Base-by-base conservation (phyloP, 2,329 filamentous ascomycete genomes). In the Cytospora piceae region DNA sequence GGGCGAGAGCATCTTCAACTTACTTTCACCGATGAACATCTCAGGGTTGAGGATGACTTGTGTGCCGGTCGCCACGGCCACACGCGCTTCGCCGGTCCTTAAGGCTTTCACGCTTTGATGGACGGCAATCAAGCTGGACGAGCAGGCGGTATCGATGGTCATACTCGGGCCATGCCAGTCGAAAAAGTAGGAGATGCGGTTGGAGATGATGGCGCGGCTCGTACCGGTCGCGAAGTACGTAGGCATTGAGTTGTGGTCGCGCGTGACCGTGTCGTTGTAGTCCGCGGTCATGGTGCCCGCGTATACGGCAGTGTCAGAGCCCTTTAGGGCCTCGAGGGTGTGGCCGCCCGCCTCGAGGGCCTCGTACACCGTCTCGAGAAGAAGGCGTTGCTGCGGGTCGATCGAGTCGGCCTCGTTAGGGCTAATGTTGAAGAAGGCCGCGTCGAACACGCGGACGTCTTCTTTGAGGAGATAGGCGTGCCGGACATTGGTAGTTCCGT, bases 81-180 rank as follows among this genome's bases (percentile, higher is more conserved):
- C 70, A 4, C 61, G 55, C 15, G 71, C 72, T 24, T 77, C 74
- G 5, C 73, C 73, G 4, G 69, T 67, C 4, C 74, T 72, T 7
- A 81, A 67, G 49, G 68, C 72, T 58, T 78, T 70, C 15, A 77
- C 72, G 0, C 74, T 80, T 56, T 74, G 69, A 57, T 82, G 77
- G 0, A 82, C 66, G 0, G 77, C 78, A 0, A 78, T 71, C 5
- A 81, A 67, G 24, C 73, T 75, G 15, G 76, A 75, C 0, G 79
- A 81, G 64, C 81, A 83, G 0, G 77, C 81, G 0, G 81, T 82
- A 58, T 82, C 79, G 1, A 82, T 70, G 0, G 79, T 78, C 65
- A 82, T 68, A 61, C 74, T 76, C 0, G 80, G 74, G 0, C 80
- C 80, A 15, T 69, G 69, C 59, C 80, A 73, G 67, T 82, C 74